A percentile compares a stretch with the other conserved stretches of the same genome.
Evolutionary conservation across 2,329 filamentous ascomycete species (phyloP).

Genomic region (Fusarium sarcochroum): DNA sequence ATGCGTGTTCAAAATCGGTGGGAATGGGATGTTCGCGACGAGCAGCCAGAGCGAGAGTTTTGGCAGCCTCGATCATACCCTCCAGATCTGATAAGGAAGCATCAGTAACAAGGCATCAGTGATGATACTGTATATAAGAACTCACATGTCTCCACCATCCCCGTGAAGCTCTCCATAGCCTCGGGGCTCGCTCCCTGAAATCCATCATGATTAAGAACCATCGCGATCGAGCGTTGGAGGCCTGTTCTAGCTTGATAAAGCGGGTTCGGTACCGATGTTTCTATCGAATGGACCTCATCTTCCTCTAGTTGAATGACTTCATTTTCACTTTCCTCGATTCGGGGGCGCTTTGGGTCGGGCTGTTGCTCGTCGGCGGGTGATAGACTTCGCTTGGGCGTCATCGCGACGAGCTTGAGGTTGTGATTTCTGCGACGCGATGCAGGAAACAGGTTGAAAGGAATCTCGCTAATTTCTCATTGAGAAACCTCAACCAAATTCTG

Average conservation of each 20-base stretch:
- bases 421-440: constrained; percentile 5
- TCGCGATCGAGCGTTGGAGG: constrained; percentile 68
- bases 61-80: constrained; percentile 64
- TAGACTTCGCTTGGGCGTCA: constrained; percentile 57
- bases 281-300: constrained; percentile 34
- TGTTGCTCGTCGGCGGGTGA: constrained; percentile 49
- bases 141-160: constrained; percentile 71
- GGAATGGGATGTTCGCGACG: constrained; percentile 69
- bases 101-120: constrained; percentile 10
- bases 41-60: constrained; percentile 61
- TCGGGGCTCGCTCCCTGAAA: constrained; percentile 69
- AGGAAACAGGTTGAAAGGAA: neutral
- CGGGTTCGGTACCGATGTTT: constrained; percentile 48
- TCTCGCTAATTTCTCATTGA: constrained; percentile 16
- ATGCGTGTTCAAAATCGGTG: constrained; percentile 68
- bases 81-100: constrained; percentile 59
- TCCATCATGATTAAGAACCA: constrained; percentile 70
- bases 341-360: constrained; percentile 51
- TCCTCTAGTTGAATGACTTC: constrained; percentile 20
- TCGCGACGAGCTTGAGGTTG: constrained; percentile 23
- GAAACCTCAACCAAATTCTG: no score
- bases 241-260: constrained; percentile 54
- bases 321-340: constrained; percentile 23
- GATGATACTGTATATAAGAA: neutral
- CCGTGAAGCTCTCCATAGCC: constrained; percentile 71